Conservation (phyloP, 164 flowering plant species). For the Chimonanthus praecox region DNA sequence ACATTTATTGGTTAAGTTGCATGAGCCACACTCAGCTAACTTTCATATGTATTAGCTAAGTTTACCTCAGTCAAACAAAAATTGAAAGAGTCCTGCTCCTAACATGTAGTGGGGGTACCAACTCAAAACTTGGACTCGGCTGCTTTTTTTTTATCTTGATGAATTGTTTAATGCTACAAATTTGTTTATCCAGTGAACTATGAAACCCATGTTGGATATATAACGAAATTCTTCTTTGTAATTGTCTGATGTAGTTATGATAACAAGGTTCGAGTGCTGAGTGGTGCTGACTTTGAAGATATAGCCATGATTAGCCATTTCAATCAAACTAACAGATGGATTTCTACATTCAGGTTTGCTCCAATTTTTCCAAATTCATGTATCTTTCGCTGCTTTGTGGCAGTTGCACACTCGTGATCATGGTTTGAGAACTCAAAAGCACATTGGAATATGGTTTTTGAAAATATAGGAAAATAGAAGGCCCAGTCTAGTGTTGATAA, state of each 20-base stretch:
- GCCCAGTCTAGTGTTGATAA: too few relatives aligned
- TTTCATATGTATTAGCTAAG: too few relatives aligned
- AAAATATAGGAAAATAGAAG: too few relatives aligned
- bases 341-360: slow-evolving; percentile 73
- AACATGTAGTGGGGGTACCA: too few relatives aligned
- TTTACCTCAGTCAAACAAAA: too few relatives aligned
- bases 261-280: slow-evolving; percentile 45
- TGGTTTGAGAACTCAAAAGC: not conserved
- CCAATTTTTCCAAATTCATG: slow-evolving; percentile 63
- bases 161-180: not conserved
- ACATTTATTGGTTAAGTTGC: too few relatives aligned
- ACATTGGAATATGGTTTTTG: too few relatives aligned
- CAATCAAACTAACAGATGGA: slow-evolving; percentile 66
- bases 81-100: too few relatives aligned
- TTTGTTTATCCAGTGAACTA: not conserved
- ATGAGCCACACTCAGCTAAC: too few relatives aligned
- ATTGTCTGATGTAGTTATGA: slow-evolving; percentile 42
- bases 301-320: slow-evolving; percentile 41
- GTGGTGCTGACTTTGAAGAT: slow-evolving; percentile 58
- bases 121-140: too few relatives aligned
- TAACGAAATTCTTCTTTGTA: slow-evolving; percentile 6
- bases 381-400: slow-evolving; percentile 16
- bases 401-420: not conserved
- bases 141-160: too few relatives aligned
- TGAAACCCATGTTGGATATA: not conserved